These are phyloP conservation scores for Fusarium phyllophilum DNA, from an alignment of 2,329 filamentous ascomycete genomes.

Conservation along the genomic window DNA sequence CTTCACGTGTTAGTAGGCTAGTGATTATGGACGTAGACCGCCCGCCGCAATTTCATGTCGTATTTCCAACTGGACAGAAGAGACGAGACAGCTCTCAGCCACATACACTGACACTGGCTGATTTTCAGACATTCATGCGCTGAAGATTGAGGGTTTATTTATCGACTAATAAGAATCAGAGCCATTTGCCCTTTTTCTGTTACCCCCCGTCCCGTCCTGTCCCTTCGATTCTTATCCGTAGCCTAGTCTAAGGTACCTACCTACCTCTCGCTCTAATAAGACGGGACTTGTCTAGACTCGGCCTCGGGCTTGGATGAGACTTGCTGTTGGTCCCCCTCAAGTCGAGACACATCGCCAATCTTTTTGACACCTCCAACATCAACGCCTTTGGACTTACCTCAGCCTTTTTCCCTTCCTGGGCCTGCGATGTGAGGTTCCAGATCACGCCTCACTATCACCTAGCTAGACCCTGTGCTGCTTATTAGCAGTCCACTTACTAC, in stretches of 20 bases:
- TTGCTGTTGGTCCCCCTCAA: conserved; percentile 1
- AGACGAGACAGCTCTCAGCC: conserved; percentile 21
- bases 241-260: background rate
- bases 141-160: conserved; percentile 11
- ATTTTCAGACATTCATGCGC: conserved; percentile 11
- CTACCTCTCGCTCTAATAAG: conserved; percentile 11
- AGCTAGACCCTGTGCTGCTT: conserved; percentile 13
- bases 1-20: conserved; percentile 31
- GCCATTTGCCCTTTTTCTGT: conserved; percentile 3
- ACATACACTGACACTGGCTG: conserved; percentile 15
- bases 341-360: conserved; percentile 27
- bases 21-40: background rate
- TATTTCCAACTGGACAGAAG: conserved; percentile 8
- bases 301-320: conserved; percentile 23
- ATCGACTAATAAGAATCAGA: background rate
- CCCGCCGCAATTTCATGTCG: conserved; percentile 30
- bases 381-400: conserved; percentile 7
- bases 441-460: conserved; percentile 12
- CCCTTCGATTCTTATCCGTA: background rate
- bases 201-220: background rate
- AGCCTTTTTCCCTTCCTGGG: conserved; percentile 18
- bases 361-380: conserved; percentile 31
- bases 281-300: conserved; percentile 15
- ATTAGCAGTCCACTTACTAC: conserved; percentile 17
- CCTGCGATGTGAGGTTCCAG: conserved; percentile 32